Evolutionary conservation across 225 moss, liverwort and hornwort genomes (phyloP).

Genomic region (Polytrichum commune): DNA sequence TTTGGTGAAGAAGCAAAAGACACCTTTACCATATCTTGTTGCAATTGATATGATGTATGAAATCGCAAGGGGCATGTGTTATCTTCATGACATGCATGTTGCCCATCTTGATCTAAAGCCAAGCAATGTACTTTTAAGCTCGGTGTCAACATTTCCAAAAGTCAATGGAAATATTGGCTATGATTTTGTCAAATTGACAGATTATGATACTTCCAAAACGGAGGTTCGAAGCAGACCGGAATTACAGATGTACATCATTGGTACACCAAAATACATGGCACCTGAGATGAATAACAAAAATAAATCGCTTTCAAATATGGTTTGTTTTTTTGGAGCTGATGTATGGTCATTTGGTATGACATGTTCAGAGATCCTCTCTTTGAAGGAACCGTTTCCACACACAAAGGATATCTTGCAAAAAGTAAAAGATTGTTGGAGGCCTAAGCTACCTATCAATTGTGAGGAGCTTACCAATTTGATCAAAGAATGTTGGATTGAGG

Average conservation of each 20-base stretch:
- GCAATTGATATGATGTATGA: not conserved
- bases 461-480: not conserved
- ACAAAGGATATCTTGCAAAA: not conserved
- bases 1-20: not conserved
- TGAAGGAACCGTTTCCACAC: not conserved
- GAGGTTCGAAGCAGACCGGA: not conserved
- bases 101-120: constrained; percentile 9
- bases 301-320: not conserved
- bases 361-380: not conserved
- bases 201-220: not conserved
- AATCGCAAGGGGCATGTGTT: constrained; percentile 5
- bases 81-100: constrained; percentile 1
- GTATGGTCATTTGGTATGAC: not conserved
- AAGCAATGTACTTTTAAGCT: not conserved
- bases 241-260: not conserved
- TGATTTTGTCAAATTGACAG: not conserved
- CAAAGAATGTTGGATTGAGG: not conserved
- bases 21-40: not conserved
- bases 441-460: not conserved
- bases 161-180: not conserved
- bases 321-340: not conserved
- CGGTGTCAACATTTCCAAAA: not conserved
- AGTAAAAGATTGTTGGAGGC: not conserved
- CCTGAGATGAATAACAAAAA: not conserved
- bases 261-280: not conserved